Conservation (phyloP, 305 asterid genomes). For the Rubia peregrina region DNA sequence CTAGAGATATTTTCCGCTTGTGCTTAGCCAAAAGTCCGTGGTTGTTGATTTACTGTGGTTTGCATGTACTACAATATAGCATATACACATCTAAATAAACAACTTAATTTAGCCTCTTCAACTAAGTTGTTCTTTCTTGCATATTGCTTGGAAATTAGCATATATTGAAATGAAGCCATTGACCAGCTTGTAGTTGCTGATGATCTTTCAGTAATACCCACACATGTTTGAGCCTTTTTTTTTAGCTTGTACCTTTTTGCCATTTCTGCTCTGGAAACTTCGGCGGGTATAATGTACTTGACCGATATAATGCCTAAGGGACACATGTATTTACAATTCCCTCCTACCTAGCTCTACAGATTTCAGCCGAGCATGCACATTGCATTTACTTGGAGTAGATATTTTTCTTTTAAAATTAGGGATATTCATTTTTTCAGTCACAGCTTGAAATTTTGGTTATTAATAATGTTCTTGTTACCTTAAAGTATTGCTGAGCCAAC, state of each 20-base stretch:
- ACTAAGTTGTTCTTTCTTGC: background rate
- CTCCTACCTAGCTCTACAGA: background rate
- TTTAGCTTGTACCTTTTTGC: constrained; percentile 89
- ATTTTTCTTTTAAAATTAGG: constrained; percentile 16
- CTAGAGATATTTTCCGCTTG: background rate
- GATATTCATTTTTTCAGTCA: constrained; percentile 14
- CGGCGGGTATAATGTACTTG: constrained; percentile 88
- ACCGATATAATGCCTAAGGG: constrained; percentile 78
- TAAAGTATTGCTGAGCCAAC: constrained; percentile 7
- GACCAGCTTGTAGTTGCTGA: background rate
- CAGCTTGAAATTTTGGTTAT: constrained; percentile 16
- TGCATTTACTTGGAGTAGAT: constrained; percentile 11
- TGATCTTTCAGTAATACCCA: constrained; percentile 51
- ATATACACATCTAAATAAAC: background rate
- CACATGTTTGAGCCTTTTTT: constrained; percentile 77
- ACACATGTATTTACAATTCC: constrained; percentile 34
- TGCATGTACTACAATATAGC: background rate
- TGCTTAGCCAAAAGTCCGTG: background rate
- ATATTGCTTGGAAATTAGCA: background rate
- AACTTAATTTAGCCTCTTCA: background rate
- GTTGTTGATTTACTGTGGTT: background rate
- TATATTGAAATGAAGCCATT: background rate
- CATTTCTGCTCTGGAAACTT: constrained; percentile 87
- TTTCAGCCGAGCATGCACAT: constrained; percentile 5
- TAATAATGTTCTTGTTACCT: constrained; percentile 8